Conservation (phyloP, 768 basidiomycete genomes). For the Auricularia auricula-judae region DNA sequence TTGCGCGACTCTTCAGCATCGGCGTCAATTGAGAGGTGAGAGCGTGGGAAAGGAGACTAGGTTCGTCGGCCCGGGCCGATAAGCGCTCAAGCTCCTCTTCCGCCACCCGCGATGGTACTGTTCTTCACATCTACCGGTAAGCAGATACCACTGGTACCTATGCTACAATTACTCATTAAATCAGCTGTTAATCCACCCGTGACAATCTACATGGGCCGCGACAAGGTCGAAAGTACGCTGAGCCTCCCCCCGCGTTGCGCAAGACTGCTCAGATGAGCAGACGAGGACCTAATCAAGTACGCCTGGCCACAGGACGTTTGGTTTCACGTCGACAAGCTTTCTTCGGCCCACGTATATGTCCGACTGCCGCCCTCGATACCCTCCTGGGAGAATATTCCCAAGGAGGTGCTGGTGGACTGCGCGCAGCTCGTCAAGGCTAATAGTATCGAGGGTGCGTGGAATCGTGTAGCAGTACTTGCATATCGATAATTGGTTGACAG, state of each 20-base stretch:
- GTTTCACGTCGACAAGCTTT: constrained; percentile 98
- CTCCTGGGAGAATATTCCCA: constrained; percentile 80
- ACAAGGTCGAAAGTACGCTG: constrained; percentile 85
- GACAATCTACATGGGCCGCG: constrained; percentile 86
- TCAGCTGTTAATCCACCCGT: constrained; percentile 53
- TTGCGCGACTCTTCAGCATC: too few relatives aligned
- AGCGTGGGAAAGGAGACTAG: too few relatives aligned
- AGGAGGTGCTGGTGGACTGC: constrained; percentile 67
- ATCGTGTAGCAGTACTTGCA: not conserved
- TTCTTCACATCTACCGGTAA: constrained; percentile 48
- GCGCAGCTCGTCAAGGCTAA: constrained; percentile 97
- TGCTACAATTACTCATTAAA: not conserved
- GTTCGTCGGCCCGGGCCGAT: too few relatives aligned
- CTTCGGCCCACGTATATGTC: constrained; percentile 95
- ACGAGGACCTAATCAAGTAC: constrained; percentile 91
- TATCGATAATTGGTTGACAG: constrained; percentile 26
- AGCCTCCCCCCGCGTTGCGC: constrained; percentile 4
- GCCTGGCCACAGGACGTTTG: constrained; percentile 82
- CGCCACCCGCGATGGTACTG: constrained; percentile 36
- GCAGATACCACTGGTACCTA: constrained; percentile 2
- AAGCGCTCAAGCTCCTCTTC: too few relatives aligned
- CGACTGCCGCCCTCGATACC: constrained; percentile 69
- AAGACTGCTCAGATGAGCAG: constrained; percentile 28
- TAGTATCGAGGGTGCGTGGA: constrained; percentile 73
- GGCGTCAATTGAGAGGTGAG: too few relatives aligned